phyloP scores from a whole-genome alignment of 495 filamentous ascomycete species.

The Tuber indicum region DNA sequence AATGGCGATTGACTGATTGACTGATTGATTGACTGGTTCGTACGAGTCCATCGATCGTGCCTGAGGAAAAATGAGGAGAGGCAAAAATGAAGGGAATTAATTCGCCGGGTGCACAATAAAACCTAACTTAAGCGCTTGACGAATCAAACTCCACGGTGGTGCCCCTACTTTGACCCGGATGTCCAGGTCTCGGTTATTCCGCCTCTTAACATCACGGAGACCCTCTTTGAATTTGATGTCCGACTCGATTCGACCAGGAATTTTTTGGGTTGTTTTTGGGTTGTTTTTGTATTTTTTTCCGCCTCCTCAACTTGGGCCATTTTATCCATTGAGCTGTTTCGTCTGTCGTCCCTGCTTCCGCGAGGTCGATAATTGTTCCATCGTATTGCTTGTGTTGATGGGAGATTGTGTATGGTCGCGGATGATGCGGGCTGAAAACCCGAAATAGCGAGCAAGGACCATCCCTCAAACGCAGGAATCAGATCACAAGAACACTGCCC shows the following conservation, averaged over 20 bases:
- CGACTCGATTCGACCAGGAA: not conserved
- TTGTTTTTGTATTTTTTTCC: not conserved
- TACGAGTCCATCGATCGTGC: not conserved
- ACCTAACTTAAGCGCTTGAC: slow-evolving; percentile 2
- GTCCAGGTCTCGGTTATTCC: not conserved
- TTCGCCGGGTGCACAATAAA: not conserved
- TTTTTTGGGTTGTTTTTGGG: not conserved
- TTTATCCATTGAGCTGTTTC: not conserved
- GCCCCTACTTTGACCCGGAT: not conserved
- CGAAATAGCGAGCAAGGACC: slow-evolving; percentile 1
- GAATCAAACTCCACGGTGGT: not conserved
- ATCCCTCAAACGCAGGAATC: slow-evolving; percentile 28
- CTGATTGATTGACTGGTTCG: not conserved
- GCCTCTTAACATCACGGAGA: not conserved
- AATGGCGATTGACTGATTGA: not conserved
- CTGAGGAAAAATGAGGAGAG: not conserved
- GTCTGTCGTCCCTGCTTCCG: not conserved
- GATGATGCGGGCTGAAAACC: not conserved
- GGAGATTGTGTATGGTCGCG: not conserved
- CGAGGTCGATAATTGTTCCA: not conserved
- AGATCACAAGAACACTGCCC: slow-evolving; percentile 35
- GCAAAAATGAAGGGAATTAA: not conserved
- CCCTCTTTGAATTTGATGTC: not conserved
- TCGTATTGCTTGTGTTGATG: not conserved
- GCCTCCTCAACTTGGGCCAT: not conserved